phyloP scores from a whole-genome alignment of 805 yeast genomes.

The Pachysolen tannophilus region DNA sequence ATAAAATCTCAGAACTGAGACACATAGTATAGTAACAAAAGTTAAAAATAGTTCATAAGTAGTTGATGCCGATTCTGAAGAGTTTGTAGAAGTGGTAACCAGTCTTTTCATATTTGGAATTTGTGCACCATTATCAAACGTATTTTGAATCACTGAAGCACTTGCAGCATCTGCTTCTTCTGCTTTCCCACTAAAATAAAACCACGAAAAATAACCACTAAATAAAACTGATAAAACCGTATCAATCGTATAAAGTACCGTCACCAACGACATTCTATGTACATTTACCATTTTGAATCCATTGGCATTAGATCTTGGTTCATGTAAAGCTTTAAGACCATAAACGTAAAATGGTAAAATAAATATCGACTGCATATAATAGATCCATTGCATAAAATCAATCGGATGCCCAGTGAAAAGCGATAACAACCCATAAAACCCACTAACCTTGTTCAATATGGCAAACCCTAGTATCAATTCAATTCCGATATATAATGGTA shows the following conservation, averaged over 20 bases:
- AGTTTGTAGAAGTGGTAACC: conserved; percentile 4
- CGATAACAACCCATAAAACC: conserved; percentile 80
- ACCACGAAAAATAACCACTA: conserved; percentile 63
- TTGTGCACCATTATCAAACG: background rate
- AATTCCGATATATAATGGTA: conserved; percentile 84
- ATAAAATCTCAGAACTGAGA: conserved; percentile 46
- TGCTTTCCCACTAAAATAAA: conserved; percentile 51
- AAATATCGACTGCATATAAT: conserved; percentile 57
- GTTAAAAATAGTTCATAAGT: conserved; percentile 51
- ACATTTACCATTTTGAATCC: conserved; percentile 26
- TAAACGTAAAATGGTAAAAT: conserved; percentile 57
- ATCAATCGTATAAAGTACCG: conserved; percentile 58
- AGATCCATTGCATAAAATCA: conserved; percentile 73
- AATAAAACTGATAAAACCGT: conserved; percentile 59
- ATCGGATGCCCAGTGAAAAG: conserved; percentile 85
- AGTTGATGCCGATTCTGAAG: conserved; percentile 59
- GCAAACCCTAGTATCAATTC: conserved; percentile 72
- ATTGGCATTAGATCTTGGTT: background rate
- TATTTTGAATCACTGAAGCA: conserved; percentile 1
- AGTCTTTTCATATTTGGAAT: background rate
- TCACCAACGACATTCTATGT: conserved; percentile 53
- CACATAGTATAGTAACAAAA: conserved; percentile 37
- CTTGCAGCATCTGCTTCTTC: conserved; percentile 18
- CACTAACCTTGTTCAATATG: conserved; percentile 81
- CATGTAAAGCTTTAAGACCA: conserved; percentile 41